Evolutionary conservation across 106 monocot species (phyloP).

Genomic region (Narthecium ossifragum): DNA sequence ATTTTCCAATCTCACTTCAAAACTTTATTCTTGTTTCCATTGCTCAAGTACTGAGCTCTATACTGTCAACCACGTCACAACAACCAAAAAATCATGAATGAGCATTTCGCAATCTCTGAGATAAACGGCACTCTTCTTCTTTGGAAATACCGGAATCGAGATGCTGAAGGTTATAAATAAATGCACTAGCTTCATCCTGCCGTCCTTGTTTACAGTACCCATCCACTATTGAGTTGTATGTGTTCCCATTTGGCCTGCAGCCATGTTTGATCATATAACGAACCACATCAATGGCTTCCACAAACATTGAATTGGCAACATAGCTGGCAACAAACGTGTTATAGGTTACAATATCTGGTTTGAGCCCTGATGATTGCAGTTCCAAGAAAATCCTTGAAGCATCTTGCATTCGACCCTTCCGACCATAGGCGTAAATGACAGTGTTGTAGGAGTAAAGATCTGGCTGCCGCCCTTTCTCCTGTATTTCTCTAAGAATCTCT

Average conservation of each 20-base stretch:
- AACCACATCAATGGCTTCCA: slow-evolving; percentile 78
- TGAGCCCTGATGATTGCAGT: slow-evolving; percentile 62
- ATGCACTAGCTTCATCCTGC: slow-evolving; percentile 52
- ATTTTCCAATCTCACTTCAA: too few species aligned
- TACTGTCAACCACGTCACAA: not conserved
- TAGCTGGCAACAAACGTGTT: slow-evolving; percentile 84
- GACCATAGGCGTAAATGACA: slow-evolving; percentile 86
- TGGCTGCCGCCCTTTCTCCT: slow-evolving; percentile 49
- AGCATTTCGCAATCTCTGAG: slow-evolving; percentile 34
- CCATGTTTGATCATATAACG: slow-evolving; percentile 67
- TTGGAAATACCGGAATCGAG: slow-evolving; percentile 53
- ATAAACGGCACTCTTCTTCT: slow-evolving; percentile 31
- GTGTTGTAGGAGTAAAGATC: slow-evolving; percentile 91
- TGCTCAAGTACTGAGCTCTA: not conserved
- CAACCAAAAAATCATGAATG: not conserved
- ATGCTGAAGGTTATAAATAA: slow-evolving; percentile 49
- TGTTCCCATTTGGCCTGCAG: slow-evolving; percentile 82
- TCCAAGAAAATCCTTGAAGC: slow-evolving; percentile 86
- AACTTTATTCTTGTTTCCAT: too few species aligned
- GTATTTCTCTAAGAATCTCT: slow-evolving; percentile 61
- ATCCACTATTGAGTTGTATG: slow-evolving; percentile 74
- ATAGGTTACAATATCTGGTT: slow-evolving; percentile 84
- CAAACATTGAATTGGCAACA: slow-evolving; percentile 78
- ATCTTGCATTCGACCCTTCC: slow-evolving; percentile 68
- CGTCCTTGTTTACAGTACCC: slow-evolving; percentile 59